Base-by-base conservation (phyloP, 148 eudicot genomes). In the Fagopyrum esculentum region DNA sequence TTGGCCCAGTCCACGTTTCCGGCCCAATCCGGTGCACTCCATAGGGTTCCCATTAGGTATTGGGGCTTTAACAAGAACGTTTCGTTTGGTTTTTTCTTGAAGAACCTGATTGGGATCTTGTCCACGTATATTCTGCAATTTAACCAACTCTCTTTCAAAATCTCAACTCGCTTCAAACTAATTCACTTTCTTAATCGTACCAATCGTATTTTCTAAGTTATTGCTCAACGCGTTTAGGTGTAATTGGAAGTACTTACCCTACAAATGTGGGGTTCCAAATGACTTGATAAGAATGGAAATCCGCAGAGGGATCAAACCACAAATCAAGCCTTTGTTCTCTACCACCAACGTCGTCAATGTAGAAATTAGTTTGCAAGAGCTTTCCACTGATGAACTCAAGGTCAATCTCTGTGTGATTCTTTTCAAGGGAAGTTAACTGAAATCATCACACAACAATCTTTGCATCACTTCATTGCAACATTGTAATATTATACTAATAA, bases 241-340 rank as follows among this genome's bases (percentile, higher is more conserved):
- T 8, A 6, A 5, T 3, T 49, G 9, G 12, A 8, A 49, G 52
- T 10, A 10, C 78, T 68, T 76, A 76, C 78, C 55, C 56, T 17
- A 76, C 44, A 43, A 54, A 9, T 29, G 26, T 69, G 5, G 79
- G 74, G 12, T 77, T 77, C 75, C 79, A 77, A n/a, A 77, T 35
- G 59, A 77, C 46, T 46, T 26, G 45, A 50, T 77, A 77, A n/a
- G 74, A 69, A 71, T 77, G 79, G 49, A 71, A 77, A 69, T 77
- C 79, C 5, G 79, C 79, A 0, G 74, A 60, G 17, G 79, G 64
- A 46, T 77, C 75, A 71, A 77, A 77, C 79, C 79, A 77, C 50
- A 77, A 45, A 56, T 72, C 54, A 12, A 77, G 7, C 5, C 74
- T 55, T 71, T 77, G 45, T 26, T 77, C 79, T 45, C 74, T 77